Conservation (phyloP, 352 stramenopile genomes). For the Pythium inflatum region DNA sequence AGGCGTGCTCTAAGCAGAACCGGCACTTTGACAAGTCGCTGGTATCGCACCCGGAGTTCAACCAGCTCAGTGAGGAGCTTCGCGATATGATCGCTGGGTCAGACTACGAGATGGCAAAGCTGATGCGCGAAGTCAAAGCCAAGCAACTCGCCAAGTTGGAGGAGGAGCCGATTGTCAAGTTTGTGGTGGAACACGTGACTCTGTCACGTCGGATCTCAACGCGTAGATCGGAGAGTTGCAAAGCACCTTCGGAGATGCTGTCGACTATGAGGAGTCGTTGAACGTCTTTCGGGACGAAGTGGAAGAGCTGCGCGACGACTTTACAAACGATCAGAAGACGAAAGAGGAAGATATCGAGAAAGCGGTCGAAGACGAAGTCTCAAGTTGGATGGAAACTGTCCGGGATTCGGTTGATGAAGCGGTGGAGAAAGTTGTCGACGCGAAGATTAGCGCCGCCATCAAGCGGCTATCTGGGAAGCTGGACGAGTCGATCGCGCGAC, state of each 20-base stretch:
- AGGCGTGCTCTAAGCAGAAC: too few species aligned
- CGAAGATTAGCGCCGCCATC: background rate
- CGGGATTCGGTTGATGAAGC: too few species aligned
- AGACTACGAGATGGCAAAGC: background rate
- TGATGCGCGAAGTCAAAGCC: background rate
- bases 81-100: background rate
- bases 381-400: too few species aligned
- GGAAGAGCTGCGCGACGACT: too few species aligned
- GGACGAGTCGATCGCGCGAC: slow-evolving; percentile 1
- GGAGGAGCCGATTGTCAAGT: slow-evolving; percentile 16
- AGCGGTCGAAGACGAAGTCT: background rate
- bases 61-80: slow-evolving; percentile 5
- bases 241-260: background rate
- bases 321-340: too few species aligned
- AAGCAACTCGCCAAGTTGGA: background rate
- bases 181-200: slow-evolving; percentile 6
- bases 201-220: too few species aligned
- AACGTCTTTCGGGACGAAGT: background rate
- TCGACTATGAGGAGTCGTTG: slow-evolving; percentile 2
- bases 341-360: background rate
- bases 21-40: slow-evolving; percentile 4
- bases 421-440: background rate
- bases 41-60: slow-evolving; percentile 3
- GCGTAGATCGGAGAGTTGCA: background rate
- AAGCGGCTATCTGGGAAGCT: background rate